phyloP scores from a whole-genome alignment of 306 rosid species.

The Pyrus betulifolia region DNA sequence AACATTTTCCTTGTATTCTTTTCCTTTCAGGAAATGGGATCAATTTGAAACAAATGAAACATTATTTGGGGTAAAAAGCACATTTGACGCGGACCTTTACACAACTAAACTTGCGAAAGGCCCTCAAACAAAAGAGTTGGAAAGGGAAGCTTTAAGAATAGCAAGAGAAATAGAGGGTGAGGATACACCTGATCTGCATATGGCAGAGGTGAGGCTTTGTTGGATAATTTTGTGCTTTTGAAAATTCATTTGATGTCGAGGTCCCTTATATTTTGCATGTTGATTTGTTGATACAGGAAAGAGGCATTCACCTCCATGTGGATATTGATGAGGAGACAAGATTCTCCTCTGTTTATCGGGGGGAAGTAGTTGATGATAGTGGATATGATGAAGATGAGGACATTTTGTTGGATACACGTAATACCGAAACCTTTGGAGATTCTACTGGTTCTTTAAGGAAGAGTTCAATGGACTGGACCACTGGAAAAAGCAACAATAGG shows the following conservation, averaged over 20 bases:
- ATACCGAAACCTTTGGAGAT: slow-evolving; percentile 69
- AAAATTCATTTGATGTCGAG: slow-evolving; percentile 1
- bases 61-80: slow-evolving; percentile 86
- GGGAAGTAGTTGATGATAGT: slow-evolving; percentile 59
- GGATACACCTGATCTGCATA: slow-evolving; percentile 87
- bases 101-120: slow-evolving; percentile 90
- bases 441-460: slow-evolving; percentile 29
- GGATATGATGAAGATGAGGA: slow-evolving; percentile 66
- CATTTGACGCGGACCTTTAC: slow-evolving; percentile 80
- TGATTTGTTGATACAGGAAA: slow-evolving; percentile 64
- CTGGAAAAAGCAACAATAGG: slow-evolving; percentile 44
- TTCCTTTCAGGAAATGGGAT: slow-evolving; percentile 64
- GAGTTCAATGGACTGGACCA: slow-evolving; percentile 35
- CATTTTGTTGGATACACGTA: slow-evolving; percentile 44
- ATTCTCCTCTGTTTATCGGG: slow-evolving; percentile 80
- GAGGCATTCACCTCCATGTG: slow-evolving; percentile 49
- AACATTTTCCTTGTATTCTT: slow-evolving; percentile 3
- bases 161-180: slow-evolving; percentile 96
- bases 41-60: slow-evolving; percentile 83
- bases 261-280: slow-evolving; percentile 10
- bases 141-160: slow-evolving; percentile 68
- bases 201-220: slow-evolving; percentile 71
- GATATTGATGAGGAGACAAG: slow-evolving; percentile 92
- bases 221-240: neutral
- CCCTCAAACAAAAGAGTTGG: slow-evolving; percentile 65